Base-by-base conservation (phyloP, 148 eudicot genomes). In the Chenopodium berlandieri region DNA sequence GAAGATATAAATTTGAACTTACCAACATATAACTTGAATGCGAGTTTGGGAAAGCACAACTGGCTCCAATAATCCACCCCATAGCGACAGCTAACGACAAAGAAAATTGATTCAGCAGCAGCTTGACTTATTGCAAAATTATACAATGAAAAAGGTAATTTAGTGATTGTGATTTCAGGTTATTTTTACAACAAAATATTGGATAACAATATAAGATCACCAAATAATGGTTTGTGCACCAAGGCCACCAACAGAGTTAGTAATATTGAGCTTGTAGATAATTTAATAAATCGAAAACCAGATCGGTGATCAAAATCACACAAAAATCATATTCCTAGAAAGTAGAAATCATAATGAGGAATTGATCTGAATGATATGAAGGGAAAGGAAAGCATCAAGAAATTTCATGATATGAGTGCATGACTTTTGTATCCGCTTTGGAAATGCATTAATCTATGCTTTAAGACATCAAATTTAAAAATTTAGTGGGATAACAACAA, bases 41-140 rank as follows among this genome's bases (percentile, higher is more conserved):
- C 71, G 48, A 73, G 78, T 80, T 40, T 79, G 54, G 73, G 66
- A 63, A 80, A 80, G 71, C 78, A 74, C 83, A 80, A 80, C 72
- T 74, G 72, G 78, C 78, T 46, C 19, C 71, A 80, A 20, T 80
- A 63, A 23, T 74, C 75, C 80, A 56, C 72, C 32, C 76, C 76
- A 74, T 76, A 77, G 80, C 64, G 65, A 84, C 47, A 58, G 73
- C 75, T 32, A 76, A 80, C 37, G 80, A 76, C 80, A 76, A 75
- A 79, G 37, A 6, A 56, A 23, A 71, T 80, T 75, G 75, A 76
- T 69, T 80, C 75, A 79, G 76, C 62, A 76, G 23, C 65, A 69
- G 77, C 77, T 40, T 30, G 9, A 66, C 50, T 82, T 73, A 74
- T 75, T 66, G n/a, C 32, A 67, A 14, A 27, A 71, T 65, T 50